Conservation (phyloP, 768 basidiomycete species). For the Pholiota conissans region DNA sequence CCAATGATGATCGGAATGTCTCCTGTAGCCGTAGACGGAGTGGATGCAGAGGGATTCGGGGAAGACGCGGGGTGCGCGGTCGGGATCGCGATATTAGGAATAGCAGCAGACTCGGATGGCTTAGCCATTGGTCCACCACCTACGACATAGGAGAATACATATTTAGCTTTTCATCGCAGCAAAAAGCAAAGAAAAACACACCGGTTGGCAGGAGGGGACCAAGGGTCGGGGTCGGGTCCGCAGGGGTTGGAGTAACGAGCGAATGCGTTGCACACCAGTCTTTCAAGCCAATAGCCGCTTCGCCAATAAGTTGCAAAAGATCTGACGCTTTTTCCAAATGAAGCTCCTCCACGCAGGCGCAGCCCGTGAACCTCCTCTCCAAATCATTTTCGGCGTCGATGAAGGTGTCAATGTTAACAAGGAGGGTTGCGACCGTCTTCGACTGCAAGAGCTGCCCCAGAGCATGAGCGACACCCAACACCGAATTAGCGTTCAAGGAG, state of each 20-base stretch:
- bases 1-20: conserved; percentile 23
- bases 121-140: neutral
- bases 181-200: neutral
- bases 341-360: neutral
- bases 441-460: conserved; percentile 5
- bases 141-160: neutral
- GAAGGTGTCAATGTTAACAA: conserved; percentile 3
- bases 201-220: conserved; percentile 8
- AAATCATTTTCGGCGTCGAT: neutral
- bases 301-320: neutral
- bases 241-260: neutral
- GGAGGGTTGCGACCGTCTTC: neutral
- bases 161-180: neutral
- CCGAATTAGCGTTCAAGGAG: neutral
- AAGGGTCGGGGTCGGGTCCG: neutral
- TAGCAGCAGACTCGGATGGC: too few relatives aligned
- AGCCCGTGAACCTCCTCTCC: neutral
- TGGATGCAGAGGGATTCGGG: neutral
- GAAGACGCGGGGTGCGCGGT: neutral
- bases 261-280: conserved; percentile 7
- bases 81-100: neutral
- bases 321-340: neutral
- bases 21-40: neutral
- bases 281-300: conserved; percentile 5
- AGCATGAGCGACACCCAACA: conserved; percentile 1